Conservation (phyloP, 805 yeast species). For the Diddensiella caesifluorescens region DNA sequence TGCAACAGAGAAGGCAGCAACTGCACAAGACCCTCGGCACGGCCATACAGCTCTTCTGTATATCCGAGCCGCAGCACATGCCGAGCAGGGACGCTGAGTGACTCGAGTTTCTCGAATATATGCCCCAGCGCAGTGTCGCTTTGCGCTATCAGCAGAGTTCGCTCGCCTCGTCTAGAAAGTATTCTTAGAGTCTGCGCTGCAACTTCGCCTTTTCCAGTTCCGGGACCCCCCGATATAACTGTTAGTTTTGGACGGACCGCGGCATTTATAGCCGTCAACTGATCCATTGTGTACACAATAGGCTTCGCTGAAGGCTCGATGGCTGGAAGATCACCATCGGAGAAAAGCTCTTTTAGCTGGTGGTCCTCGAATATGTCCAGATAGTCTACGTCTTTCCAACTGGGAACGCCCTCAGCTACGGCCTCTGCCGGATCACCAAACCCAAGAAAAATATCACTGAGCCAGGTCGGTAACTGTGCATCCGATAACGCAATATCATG, state of each 20-base stretch:
- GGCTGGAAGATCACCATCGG: slow-evolving; percentile 3
- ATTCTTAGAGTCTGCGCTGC: slow-evolving; percentile 26
- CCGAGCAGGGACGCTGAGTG: slow-evolving; percentile 24
- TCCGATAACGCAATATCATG: slow-evolving; percentile 8
- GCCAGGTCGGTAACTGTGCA: slow-evolving; percentile 34
- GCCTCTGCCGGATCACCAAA: slow-evolving; percentile 33
- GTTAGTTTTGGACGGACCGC: slow-evolving; percentile 43
- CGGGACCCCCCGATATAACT: slow-evolving; percentile 73
- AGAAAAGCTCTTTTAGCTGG: slow-evolving; percentile 20
- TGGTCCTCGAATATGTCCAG: slow-evolving; percentile 24
- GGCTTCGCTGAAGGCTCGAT: slow-evolving; percentile 12
- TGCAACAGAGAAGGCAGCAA: slow-evolving; percentile 17
- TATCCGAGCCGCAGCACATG: slow-evolving; percentile 27
- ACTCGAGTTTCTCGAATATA: slow-evolving; percentile 23
- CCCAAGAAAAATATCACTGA: slow-evolving; percentile 32
- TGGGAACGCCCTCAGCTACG: background rate
- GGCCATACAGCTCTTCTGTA: slow-evolving; percentile 19
- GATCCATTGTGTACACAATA: slow-evolving; percentile 22
- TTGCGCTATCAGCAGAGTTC: slow-evolving; percentile 31
- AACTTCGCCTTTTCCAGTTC: slow-evolving; percentile 54
- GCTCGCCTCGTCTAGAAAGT: slow-evolving; percentile 23
- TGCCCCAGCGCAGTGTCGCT: slow-evolving; percentile 25
- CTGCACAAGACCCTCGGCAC: slow-evolving; percentile 20
- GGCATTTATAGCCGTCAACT: slow-evolving; percentile 28
- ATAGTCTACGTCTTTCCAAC: slow-evolving; percentile 22